Base-by-base conservation (phyloP, 176 grass and related monocot species). In the Musa acuminata region DNA sequence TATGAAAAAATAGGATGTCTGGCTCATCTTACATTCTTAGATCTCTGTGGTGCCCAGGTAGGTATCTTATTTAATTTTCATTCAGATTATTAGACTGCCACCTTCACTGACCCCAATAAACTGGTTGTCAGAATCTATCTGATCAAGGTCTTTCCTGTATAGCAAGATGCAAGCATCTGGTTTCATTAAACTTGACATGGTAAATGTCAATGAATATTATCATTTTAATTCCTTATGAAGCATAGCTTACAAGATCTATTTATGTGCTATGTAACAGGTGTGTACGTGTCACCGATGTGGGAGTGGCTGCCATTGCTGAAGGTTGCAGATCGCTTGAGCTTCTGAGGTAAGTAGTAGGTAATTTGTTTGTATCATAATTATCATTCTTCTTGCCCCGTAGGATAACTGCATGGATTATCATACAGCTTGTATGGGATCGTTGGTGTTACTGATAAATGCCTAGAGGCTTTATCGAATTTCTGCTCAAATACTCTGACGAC, bases 31-130 rank as follows among this genome's bases (percentile, higher is more conserved):
- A 88, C 70, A 72, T 97, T 91, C 85, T 72, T 97, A 52, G 94
- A 97, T 71, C 66, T 97, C 59, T 97, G 94, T 97, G 90, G 94
- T 63, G 85, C 87, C 65, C 90, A 93, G 87, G 94, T 97, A 91
- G 67, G 9, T 71, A 14, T 20, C 58, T 58, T 62, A 54, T 23
- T 74, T 75, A 43, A 14, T 62, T 75, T 83, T 72, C 75, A 55
- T 75, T 90, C 25, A 7, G 14, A 75, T 49, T 52, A 55, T 77
- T 19, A 52, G 79, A 7, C 0, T 11, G 9, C 29, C 74, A 65
- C 66, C 8, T 80, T 10, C 54, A n/a, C 63, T 62, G 67, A 21
- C 57, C 53, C 51, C 70, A 69, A 80, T 77, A 3, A 79, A 35
- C 19, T 63, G 21, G 19, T 86, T 85, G 74, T 50, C 81, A 97